phyloP scores from a whole-genome alignment of 1,284 basidiomycete genomes.

The Boletellus sp. region DNA sequence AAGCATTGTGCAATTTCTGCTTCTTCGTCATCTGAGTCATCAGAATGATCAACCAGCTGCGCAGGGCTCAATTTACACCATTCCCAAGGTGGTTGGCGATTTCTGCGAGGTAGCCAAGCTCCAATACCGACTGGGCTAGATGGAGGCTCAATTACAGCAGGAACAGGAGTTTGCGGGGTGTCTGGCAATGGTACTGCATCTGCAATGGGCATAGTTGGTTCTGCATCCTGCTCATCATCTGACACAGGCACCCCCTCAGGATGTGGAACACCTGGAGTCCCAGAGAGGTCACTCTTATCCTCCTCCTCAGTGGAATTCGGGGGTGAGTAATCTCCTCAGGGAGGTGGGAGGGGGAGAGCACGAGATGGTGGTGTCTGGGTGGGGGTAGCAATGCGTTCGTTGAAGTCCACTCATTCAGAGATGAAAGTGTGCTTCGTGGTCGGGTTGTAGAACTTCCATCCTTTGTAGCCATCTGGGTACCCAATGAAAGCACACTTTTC shows the following conservation, averaged over 20 bases:
- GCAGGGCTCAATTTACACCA: slow-evolving; percentile 2
- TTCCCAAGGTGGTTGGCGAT: neutral
- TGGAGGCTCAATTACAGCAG: neutral
- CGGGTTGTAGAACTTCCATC: neutral
- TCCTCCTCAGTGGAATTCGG: neutral
- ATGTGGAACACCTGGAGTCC: neutral
- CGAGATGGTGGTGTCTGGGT: no score
- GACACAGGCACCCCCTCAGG: neutral
- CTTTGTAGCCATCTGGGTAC: no score
- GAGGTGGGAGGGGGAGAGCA: neutral
- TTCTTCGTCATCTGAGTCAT: no score
- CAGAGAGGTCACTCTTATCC: neutral
- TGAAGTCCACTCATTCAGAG: neutral
- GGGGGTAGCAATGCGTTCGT: neutral
- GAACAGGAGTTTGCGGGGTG: neutral
- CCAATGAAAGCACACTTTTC: no score
- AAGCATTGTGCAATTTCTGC: no score
- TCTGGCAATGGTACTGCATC: neutral
- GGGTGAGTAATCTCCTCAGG: neutral
- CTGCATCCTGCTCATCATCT: neutral
- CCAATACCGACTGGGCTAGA: neutral
- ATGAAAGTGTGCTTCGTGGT: neutral
- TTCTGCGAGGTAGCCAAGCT: neutral
- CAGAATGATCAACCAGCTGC: no score
- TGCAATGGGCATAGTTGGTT: neutral